phyloP scores from a whole-genome alignment of 768 basidiomycete species.

The Russula earlei region DNA sequence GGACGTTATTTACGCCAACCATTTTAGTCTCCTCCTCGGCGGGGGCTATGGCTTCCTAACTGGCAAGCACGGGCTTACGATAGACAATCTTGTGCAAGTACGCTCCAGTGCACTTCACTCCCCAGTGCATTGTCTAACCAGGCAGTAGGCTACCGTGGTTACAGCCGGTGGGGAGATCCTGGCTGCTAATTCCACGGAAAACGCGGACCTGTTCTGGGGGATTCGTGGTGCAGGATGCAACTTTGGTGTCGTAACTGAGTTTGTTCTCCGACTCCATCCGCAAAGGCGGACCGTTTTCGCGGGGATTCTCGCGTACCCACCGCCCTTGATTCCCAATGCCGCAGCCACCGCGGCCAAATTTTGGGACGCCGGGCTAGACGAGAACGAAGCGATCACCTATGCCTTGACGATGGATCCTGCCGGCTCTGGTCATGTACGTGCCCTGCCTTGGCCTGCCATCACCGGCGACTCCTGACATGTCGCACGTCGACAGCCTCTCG shows the following conservation, averaged over 20 bases:
- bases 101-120: conserved; percentile 20
- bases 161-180: conserved; percentile 34
- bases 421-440: conserved; percentile 15
- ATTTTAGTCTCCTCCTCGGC: conserved; percentile 16
- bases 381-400: conserved; percentile 1
- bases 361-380: neutral
- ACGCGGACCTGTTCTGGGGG: conserved; percentile 39
- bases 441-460: too few relatives aligned
- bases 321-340: neutral
- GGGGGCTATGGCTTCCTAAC: conserved; percentile 18
- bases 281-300: conserved; percentile 24
- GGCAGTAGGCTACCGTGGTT: conserved; percentile 30
- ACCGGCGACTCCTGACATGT: neutral
- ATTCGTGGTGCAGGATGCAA: conserved; percentile 43
- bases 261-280: conserved; percentile 30
- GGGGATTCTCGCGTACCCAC: conserved; percentile 13
- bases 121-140: neutral
- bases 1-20: neutral
- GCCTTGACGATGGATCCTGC: neutral
- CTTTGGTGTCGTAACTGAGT: conserved; percentile 45
- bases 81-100: conserved; percentile 36
- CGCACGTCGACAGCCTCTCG: conserved; percentile 10
- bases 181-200: conserved; percentile 21
- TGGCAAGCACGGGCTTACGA: conserved; percentile 29
- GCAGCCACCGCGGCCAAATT: neutral